Percentiles rank a stretch among this genome's conserved stretches.
phyloP scores from a whole-genome alignment of 495 filamentous ascomycete genomes.

The Neurospora tetrasperma region DNA sequence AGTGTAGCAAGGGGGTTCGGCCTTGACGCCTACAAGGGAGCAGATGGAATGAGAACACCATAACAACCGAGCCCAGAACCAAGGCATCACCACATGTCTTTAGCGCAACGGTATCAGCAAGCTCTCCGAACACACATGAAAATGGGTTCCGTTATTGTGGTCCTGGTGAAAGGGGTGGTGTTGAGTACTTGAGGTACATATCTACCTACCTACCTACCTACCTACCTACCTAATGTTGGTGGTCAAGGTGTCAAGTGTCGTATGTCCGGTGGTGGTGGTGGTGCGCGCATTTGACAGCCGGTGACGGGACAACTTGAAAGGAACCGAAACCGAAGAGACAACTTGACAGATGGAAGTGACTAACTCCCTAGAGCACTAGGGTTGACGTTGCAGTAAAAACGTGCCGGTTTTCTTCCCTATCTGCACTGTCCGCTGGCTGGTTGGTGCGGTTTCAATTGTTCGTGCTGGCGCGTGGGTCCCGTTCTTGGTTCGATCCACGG shows the following conservation, averaged over 20 bases:
- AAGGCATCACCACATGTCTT: background rate
- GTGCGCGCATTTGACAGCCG: background rate
- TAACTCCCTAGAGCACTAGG: background rate
- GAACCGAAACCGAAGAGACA: background rate
- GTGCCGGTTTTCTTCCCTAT: background rate
- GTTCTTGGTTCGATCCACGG: constrained; percentile 8
- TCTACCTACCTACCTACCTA: background rate
- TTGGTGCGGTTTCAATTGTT: background rate
- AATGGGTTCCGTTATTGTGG: background rate
- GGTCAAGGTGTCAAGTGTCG: background rate
- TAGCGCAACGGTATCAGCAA: background rate
- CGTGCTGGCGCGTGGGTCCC: constrained; percentile 2
- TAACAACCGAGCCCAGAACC: background rate
- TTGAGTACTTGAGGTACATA: background rate
- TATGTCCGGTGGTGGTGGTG: background rate
- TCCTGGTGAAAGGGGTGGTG: background rate
- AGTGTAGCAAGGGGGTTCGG: background rate
- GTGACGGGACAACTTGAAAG: background rate
- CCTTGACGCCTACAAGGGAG: background rate
- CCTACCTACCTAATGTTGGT: background rate
- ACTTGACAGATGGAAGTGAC: background rate
- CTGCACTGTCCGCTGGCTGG: background rate
- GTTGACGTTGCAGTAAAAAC: background rate
- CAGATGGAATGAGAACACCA: background rate
- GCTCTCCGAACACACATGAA: background rate